These are phyloP conservation scores for Glebionis coronaria DNA, from an alignment of 129 eudicot species.

Conservation along the genomic window DNA sequence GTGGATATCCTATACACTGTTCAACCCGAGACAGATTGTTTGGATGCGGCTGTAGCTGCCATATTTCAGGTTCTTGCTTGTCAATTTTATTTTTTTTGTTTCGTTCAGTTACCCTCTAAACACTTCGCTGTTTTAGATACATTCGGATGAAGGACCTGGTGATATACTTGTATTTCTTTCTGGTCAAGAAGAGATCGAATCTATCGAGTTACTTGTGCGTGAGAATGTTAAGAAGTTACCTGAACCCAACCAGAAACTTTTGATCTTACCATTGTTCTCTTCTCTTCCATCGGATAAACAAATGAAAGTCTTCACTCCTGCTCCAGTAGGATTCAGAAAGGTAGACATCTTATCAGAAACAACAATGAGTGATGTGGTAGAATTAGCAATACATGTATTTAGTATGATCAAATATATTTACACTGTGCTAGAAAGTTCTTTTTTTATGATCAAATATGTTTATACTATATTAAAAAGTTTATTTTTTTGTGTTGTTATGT, in stretches of 20 bases:
- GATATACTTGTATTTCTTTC: conserved; percentile 92
- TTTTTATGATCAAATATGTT: conserved; percentile 4
- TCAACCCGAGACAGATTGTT: conserved; percentile 82
- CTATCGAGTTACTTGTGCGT: conserved; percentile 73
- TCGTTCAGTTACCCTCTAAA: not conserved
- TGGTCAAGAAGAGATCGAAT: conserved; percentile 98
- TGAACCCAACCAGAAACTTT: conserved; percentile 57
- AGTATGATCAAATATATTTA: too few species aligned
- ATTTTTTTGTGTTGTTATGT: conserved; percentile 10
- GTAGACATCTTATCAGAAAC: conserved; percentile 31
- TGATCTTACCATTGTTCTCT: conserved; percentile 66
- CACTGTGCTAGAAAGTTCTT: too few species aligned
- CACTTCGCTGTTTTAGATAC: conserved; percentile 50
- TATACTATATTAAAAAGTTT: not conserved
- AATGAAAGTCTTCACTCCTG: conserved; percentile 74
- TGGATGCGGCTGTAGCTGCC: conserved; percentile 81
- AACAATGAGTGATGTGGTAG: not conserved
- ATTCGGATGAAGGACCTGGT: conserved; percentile 80
- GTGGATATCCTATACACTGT: conserved; percentile 75
- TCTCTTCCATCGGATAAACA: conserved; percentile 97
- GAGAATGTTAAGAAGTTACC: conserved; percentile 69
- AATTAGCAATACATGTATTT: not conserved
- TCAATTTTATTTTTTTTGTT: not conserved
- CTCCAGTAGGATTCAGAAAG: conserved; percentile 78
- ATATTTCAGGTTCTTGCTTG: conserved; percentile 70